A percentile compares a stretch with the other conserved stretches of the same genome.
Evolutionary conservation across 805 yeast species (phyloP).

Genomic region (Nakazawaea anatomiae): DNA sequence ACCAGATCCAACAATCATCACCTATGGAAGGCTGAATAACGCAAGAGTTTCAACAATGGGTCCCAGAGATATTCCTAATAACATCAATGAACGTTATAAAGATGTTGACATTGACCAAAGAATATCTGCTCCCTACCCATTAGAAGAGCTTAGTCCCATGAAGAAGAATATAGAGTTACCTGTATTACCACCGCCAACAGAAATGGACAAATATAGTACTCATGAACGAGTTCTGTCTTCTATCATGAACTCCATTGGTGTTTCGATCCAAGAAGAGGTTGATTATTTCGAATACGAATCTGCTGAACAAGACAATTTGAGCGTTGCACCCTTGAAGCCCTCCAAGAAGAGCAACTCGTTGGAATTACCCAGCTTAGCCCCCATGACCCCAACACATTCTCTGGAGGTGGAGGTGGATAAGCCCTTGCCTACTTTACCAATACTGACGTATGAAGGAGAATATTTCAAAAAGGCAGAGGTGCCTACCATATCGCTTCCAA

Average conservation of each 20-base stretch:
- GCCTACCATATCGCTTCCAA: constrained; percentile 31
- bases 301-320: neutral
- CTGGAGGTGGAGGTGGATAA: neutral
- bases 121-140: constrained; percentile 2
- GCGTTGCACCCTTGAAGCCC: neutral
- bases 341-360: neutral
- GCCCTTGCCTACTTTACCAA: constrained; percentile 7
- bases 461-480: neutral
- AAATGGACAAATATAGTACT: constrained; percentile 2
- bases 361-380: neutral
- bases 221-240: constrained; percentile 9
- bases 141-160: neutral
- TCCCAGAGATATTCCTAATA: constrained; percentile 4
- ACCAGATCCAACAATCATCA: neutral
- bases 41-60: constrained; percentile 2
- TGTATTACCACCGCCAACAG: constrained; percentile 5
- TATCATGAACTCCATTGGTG: constrained; percentile 9
- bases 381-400: constrained; percentile 2
- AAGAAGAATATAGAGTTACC: neutral
- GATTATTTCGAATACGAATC: neutral
- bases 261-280: constrained; percentile 4
- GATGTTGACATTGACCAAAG: neutral
- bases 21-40: neutral
- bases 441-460: constrained; percentile 2
- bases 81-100: neutral